Conservation (phyloP, 208 protist species). For the Lotmaria passim region DNA sequence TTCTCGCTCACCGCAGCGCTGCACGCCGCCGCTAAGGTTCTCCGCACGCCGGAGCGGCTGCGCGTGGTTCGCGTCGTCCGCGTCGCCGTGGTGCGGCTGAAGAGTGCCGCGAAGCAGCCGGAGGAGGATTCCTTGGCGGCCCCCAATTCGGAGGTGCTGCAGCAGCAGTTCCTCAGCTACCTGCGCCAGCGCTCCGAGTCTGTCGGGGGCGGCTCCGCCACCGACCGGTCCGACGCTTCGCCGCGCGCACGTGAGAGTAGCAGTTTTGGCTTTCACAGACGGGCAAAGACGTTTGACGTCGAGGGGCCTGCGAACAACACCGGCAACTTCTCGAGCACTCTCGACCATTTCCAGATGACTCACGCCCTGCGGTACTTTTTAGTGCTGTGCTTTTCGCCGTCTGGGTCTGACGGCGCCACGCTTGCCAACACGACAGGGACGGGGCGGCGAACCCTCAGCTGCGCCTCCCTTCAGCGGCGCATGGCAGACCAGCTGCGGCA, state of each 20-base stretch:
- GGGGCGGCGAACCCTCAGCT: slow-evolving; percentile 3
- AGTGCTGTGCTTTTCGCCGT: slow-evolving; percentile 30
- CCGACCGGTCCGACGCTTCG: slow-evolving; percentile 27
- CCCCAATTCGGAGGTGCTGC: slow-evolving; percentile 16
- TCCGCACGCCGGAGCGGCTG: slow-evolving; percentile 27
- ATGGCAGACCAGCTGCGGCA: slow-evolving; percentile 28
- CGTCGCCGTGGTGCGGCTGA: slow-evolving; percentile 24
- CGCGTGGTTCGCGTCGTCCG: slow-evolving; percentile 34
- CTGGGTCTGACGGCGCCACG: slow-evolving; percentile 1
- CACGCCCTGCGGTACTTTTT: slow-evolving; percentile 38
- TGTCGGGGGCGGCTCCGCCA: slow-evolving; percentile 10
- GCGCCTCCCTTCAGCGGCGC: slow-evolving; percentile 25
- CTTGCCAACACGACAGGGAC: slow-evolving; percentile 18
- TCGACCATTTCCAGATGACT: slow-evolving; percentile 36
- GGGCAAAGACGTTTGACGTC: slow-evolving; percentile 29
- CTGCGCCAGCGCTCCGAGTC: slow-evolving; percentile 28
- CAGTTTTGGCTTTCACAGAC: slow-evolving; percentile 11
- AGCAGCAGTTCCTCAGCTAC: slow-evolving; percentile 31
- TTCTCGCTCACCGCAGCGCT: not conserved
- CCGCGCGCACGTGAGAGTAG: slow-evolving; percentile 22
- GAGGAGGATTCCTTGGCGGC: slow-evolving; percentile 10
- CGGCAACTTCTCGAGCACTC: slow-evolving; percentile 20
- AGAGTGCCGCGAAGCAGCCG: not conserved
- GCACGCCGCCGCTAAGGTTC: not conserved
- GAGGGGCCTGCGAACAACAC: slow-evolving; percentile 18